phyloP scores from a whole-genome alignment of 768 basidiomycete species.

The Trametes meyenii region DNA sequence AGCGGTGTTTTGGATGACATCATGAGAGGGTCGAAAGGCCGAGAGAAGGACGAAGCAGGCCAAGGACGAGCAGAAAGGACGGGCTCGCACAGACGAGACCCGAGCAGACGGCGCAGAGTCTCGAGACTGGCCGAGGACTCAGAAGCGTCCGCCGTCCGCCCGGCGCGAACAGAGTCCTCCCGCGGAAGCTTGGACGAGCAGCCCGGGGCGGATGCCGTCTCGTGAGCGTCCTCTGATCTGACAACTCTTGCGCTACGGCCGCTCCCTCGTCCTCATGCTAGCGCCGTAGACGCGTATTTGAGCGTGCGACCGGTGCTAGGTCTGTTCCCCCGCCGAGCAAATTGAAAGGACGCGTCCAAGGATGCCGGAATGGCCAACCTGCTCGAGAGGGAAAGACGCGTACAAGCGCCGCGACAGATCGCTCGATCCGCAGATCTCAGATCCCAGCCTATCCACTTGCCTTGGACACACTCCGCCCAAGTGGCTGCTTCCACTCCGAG shows the following conservation, averaged over 20 bases:
- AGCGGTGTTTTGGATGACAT: neutral
- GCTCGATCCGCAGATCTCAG: too few species aligned
- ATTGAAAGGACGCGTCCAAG: too few species aligned
- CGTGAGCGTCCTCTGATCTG: neutral
- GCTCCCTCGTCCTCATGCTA: too few species aligned
- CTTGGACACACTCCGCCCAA: neutral
- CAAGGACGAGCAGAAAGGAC: neutral
- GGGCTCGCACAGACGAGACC: too few species aligned
- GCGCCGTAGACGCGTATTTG: too few species aligned
- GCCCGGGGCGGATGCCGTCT: conserved; percentile 3
- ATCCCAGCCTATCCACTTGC: neutral
- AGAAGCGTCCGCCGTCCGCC: neutral
- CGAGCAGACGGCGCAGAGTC: too few species aligned
- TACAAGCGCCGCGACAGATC: too few species aligned
- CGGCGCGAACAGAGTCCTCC: neutral
- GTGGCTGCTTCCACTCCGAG: too few species aligned
- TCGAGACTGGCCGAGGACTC: neutral
- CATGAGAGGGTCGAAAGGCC: neutral
- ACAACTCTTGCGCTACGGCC: conserved; percentile 13
- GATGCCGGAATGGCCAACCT: too few species aligned
- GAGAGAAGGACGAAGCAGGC: neutral
- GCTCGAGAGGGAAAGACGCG: too few species aligned
- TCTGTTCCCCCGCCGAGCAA: too few species aligned
- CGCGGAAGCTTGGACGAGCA: neutral
- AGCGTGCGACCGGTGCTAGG: too few species aligned